Base-by-base conservation (phyloP, 768 basidiomycete species). In the Hemileccinum impolitum region DNA sequence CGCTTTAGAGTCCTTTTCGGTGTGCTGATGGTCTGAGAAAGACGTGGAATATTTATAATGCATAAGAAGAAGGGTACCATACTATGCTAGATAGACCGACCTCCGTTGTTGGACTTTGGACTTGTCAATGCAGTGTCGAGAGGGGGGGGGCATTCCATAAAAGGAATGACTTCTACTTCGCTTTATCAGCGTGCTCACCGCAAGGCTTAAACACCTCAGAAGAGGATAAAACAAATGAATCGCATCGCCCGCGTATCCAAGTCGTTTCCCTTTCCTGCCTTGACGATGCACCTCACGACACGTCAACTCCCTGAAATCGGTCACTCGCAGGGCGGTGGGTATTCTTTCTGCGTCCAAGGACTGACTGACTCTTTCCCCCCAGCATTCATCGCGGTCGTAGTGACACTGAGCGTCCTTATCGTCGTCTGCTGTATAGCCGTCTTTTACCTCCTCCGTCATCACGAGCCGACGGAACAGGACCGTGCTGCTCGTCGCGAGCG, bases 311-410 rank as follows among this genome's bases (percentile, higher is more conserved):
- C 79, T 0, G 71, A 74, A 64, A 77, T 81, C 45, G 70, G 67
- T 38, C 78, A 79, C 41, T 80, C 79, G 15, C 62, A 70, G 53
- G 72, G 73, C 42, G 79, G 79, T 79, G 63, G 34, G 75, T 42
- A 12, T 30, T 30, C 2, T 4, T 9, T 30, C 4, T 8, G 28
- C 8, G 8, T 30, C 9, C 28, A 30, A 4, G 28, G 28, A 30
- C 28, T 30, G 28, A 30, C 28, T 30, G 28, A 30, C 8, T 21
- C 23, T 9, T 14, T n/a, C 31, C 18, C n/a, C 42, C 45, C 53
- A 77, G 84, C 75, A 11, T 88, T 87, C 68, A 76, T 87, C 54
- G 80, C 68, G 4, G 66, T 87, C 34, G 72, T 87, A 35, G 76
- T 85, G 32, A 63, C 70, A 39, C 73, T 88, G 36, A 69, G 72